phyloP scores from a whole-genome alignment of 441 rosid genomes.

The Mallotus repandus region DNA sequence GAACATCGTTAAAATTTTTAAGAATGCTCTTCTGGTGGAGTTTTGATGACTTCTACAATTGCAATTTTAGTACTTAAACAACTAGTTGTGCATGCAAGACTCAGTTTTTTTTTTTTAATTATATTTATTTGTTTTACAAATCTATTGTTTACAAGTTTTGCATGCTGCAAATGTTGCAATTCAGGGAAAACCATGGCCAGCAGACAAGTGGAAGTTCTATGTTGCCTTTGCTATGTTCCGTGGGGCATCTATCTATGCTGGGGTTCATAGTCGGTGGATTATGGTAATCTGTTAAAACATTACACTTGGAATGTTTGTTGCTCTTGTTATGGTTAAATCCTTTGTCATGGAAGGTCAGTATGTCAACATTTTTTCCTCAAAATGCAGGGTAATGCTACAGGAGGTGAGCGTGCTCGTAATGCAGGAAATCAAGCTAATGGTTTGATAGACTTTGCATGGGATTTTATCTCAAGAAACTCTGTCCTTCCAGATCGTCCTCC shows the following conservation, averaged over 20 bases:
- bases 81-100: background rate
- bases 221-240: constrained; percentile 83
- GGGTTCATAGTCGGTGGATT: constrained; percentile 80
- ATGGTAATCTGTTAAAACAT: constrained; percentile 51
- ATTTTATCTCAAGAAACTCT: constrained; percentile 46
- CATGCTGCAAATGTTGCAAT: constrained; percentile 29
- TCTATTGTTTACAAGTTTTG: constrained; percentile 11
- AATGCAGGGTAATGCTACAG: constrained; percentile 92
- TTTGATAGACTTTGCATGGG: constrained; percentile 66
- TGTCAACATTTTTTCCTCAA: constrained; percentile 1
- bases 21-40: background rate
- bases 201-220: constrained; percentile 85
- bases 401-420: constrained; percentile 76
- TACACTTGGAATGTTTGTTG: background rate
- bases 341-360: constrained; percentile 14
- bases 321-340: constrained; percentile 10
- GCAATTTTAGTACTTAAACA: background rate
- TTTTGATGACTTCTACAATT: background rate
- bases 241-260: constrained; percentile 74
- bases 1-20: background rate
- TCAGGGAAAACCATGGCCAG: constrained; percentile 91
- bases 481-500: constrained; percentile 77
- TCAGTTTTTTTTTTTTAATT: background rate
- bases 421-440: constrained; percentile 55
- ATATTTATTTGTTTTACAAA: background rate